Evolutionary conservation across 352 stramenopile genomes (phyloP).

Genomic region (Phytophthora ramorum): DNA sequence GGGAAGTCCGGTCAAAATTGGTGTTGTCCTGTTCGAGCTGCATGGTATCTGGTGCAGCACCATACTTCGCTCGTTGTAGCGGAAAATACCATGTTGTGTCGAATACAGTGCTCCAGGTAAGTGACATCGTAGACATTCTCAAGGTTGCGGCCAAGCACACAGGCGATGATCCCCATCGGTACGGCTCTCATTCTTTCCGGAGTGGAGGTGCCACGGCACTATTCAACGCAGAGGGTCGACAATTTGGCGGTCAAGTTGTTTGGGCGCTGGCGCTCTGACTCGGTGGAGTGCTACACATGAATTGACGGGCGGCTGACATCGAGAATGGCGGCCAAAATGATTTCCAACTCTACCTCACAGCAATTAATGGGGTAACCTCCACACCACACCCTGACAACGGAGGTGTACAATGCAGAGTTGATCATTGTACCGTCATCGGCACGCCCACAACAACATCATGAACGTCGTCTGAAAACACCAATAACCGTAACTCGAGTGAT

Average conservation of each 20-base stretch:
- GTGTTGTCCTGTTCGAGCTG: conserved; percentile 3
- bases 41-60: conserved; percentile 3
- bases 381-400: conserved; percentile 7
- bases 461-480: too few relatives aligned
- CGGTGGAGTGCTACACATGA: neutral
- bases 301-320: neutral
- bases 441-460: too few relatives aligned
- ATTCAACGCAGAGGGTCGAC: conserved; percentile 3
- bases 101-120: too few relatives aligned
- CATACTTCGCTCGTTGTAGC: too few relatives aligned
- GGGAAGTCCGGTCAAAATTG: too few relatives aligned
- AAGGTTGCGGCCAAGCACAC: neutral
- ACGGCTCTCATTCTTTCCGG: conserved; percentile 6
- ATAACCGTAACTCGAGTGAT: too few relatives aligned
- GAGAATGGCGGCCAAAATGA: neutral
- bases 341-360: neutral
- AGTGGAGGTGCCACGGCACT: conserved; percentile 1
- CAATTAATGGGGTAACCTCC: neutral
- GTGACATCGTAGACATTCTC: neutral
- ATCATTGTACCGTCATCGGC: conserved; percentile 1
- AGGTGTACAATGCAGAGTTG: conserved; percentile 3
- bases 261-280: neutral
- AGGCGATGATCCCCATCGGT: neutral
- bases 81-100: neutral
- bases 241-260: neutral